Evolutionary conservation across 495 filamentous ascomycete species (phyloP), one percentile per base, ranked within the genome.

Genomic region (Talaromyces ruber): DNA sequence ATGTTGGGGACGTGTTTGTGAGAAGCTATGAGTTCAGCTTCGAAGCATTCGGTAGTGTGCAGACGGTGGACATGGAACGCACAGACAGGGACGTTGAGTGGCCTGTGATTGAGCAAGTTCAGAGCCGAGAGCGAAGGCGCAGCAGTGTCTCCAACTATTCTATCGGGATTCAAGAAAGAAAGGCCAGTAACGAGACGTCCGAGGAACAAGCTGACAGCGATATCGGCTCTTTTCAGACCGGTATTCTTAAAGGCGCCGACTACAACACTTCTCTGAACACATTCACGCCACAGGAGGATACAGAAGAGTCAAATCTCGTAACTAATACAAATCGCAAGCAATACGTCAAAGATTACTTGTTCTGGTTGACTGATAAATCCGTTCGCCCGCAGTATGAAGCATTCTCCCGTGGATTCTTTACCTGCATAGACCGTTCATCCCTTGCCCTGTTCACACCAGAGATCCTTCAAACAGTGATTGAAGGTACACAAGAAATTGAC

Each of bases 261-360:
- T 62, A 62, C 29, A 26, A 37, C 30, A 62, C 60, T 22, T 26
- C 60, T 6, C 28, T 62, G 47, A 55, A 39, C 18, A 37, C 51
- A 16, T 43, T 47, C 7, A 1, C 47, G 11, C 0, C 9, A 16
- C 25, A 68, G 0, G 65, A 67, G 26, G 64, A 69, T 5, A 50
- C 64, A 3, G 74, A 76, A 2, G 76, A 79, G 59, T 72, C 78
- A 0, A 51, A 63, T 9, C 69, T 80, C 12, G 88, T 98, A 54
- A 96, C 89, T 1, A 88, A 87, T 63, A 81, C 77, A 30, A 96
- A 93, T 72, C 86, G 91, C 37, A 76, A 85, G 45, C 78, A 85
- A 58, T 98, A 88, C 67, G 88, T 97, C 11, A 81, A 79, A n/a
- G 90, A 96, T 70, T 97, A 98, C 72, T 89, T 96, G 64, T 83